Percentiles rank a stretch among this genome's conserved stretches.
These are phyloP conservation scores for Trypanosoma melophagium DNA, from an alignment of 208 protist genomes.

Conservation along the genomic window DNA sequence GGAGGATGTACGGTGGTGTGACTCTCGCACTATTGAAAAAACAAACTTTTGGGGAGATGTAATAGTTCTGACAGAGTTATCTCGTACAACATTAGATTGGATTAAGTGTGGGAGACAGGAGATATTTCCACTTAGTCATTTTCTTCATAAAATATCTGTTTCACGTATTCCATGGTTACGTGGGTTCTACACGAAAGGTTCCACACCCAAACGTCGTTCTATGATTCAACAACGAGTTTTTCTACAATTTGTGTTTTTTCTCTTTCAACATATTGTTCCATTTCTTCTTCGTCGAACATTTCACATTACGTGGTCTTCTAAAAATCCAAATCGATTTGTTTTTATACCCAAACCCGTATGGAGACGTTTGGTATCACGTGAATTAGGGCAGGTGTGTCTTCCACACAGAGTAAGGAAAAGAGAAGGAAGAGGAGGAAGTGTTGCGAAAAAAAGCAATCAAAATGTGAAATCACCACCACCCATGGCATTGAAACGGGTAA, in stretches of 20 bases:
- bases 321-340: constrained; percentile 42
- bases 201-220: constrained; percentile 36
- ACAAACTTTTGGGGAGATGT: constrained; percentile 47
- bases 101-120: constrained; percentile 42
- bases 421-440: neutral
- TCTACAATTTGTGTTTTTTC: constrained; percentile 65
- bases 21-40: neutral
- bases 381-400: constrained; percentile 34
- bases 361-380: constrained; percentile 41
- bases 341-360: constrained; percentile 61
- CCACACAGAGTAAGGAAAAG: too few relatives aligned
- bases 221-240: constrained; percentile 68
- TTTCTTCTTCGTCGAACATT: constrained; percentile 55
- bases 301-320: constrained; percentile 59
- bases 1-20: constrained; percentile 29
- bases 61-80: constrained; percentile 36
- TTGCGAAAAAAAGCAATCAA: neutral
- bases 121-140: constrained; percentile 45
- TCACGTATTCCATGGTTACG: constrained; percentile 61
- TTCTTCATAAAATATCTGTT: constrained; percentile 57
- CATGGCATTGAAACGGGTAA: constrained; percentile 19
- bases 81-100: constrained; percentile 39
- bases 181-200: constrained; percentile 42
- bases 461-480: neutral
- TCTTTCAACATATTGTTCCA: constrained; percentile 67